Evolutionary conservation across 352 stramenopile genomes (phyloP).

Genomic region (Phytopythium montanum): DNA sequence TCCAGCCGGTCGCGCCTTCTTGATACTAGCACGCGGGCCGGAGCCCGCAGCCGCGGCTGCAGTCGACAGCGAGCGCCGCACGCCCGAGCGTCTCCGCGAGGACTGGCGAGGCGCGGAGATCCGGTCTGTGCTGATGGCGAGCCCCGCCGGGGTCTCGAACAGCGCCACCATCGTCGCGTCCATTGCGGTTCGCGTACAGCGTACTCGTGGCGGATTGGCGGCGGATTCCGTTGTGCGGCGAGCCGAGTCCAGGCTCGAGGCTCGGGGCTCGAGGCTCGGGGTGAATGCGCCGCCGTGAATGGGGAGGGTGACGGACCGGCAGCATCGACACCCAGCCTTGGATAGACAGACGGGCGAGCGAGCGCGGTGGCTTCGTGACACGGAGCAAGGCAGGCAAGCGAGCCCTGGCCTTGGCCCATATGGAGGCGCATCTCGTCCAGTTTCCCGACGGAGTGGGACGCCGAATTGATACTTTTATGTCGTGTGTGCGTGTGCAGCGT

Average conservation of each 20-base stretch:
- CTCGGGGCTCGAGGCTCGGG: background rate
- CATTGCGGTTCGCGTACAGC: too few species aligned
- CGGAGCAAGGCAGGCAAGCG: background rate
- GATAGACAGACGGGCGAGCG: constrained; percentile 6
- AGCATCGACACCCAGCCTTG: background rate
- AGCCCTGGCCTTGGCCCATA: constrained; percentile 2
- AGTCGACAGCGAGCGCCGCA: background rate
- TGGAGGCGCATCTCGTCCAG: constrained; percentile 7
- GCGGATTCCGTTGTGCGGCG: constrained; percentile 2
- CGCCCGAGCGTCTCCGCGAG: background rate
- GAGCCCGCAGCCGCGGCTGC: constrained; percentile 10
- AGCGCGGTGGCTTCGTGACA: background rate
- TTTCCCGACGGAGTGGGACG: constrained; percentile 8
- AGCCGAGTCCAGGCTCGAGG: background rate
- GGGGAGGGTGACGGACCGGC: constrained; percentile 5
- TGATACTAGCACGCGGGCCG: constrained; percentile 9
- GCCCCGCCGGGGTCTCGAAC: constrained; percentile 1
- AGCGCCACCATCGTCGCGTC: background rate
- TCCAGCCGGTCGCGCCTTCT: constrained; percentile 13
- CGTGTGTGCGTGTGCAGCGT: background rate
- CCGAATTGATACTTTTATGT: constrained; percentile 1
- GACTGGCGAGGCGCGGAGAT: background rate
- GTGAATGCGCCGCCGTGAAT: constrained; percentile 7
- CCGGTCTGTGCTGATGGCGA: constrained; percentile 27
- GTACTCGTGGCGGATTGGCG: background rate